A percentile compares a stretch with the other conserved stretches of the same genome.
These are phyloP conservation scores for Fusarium drepaniforme DNA, from an alignment of 2,329 filamentous ascomycete species.

Conservation along the genomic window DNA sequence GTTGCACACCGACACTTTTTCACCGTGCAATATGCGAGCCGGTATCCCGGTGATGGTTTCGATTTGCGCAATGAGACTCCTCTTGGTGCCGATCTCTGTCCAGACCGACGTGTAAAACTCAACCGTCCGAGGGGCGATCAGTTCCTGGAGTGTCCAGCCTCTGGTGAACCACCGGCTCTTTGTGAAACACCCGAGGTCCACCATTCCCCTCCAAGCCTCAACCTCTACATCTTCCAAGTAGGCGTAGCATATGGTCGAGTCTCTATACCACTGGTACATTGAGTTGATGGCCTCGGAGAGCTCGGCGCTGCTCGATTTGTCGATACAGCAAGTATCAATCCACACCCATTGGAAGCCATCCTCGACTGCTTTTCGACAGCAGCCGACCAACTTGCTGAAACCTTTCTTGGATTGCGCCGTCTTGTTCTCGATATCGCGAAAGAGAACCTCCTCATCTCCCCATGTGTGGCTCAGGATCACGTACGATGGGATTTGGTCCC, in stretches of 20 bases:
- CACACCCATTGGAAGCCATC: neutral
- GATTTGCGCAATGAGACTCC: neutral
- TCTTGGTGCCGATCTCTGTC: constrained; percentile 18
- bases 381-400: neutral
- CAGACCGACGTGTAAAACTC: constrained; percentile 14
- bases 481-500: neutral
- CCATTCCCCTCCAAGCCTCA: too few relatives aligned
- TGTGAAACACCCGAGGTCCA: neutral
- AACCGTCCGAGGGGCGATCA: constrained; percentile 19
- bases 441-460: neutral
- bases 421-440: neutral
- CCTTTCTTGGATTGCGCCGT: neutral
- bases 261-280: constrained; percentile 10
- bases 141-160: constrained; percentile 9
- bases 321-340: too few relatives aligned
- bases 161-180: neutral
- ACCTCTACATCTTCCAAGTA: constrained; percentile 17
- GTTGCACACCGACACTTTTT: neutral
- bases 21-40: neutral
- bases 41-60: neutral
- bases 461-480: neutral
- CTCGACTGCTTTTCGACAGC: neutral
- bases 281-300: too few relatives aligned
- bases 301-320: too few relatives aligned
- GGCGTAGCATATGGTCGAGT: constrained; percentile 14